Base-by-base conservation (phyloP, 2,329 filamentous ascomycete genomes). In the Helotiales sp. region DNA sequence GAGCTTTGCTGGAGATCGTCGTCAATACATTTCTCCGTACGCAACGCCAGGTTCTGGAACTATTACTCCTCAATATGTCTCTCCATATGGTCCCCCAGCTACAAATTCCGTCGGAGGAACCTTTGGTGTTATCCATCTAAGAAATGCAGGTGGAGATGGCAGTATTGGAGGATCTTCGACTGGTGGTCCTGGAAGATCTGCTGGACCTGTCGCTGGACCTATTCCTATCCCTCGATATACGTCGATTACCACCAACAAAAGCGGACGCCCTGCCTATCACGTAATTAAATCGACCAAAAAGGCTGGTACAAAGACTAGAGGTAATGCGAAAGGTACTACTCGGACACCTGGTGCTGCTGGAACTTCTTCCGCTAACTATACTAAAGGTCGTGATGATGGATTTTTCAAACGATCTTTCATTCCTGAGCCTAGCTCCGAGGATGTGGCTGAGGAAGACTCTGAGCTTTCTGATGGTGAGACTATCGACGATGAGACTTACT, bases 21-120 rank as follows among this genome's bases (percentile, higher is more conserved):
- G n/a, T n/a, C n/a, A n/a, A n/a, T 57, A 57, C 32, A 13, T 37
- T 3, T 57, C 52, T 57, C 52, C 52, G 13, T 57, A 57, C 52
- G 52, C 52, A 24, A n/a, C 17, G 4, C 4, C 20, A 2, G 40
- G 15, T 20, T 43, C 40, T 17, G 40, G 40, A n/a, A n/a, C n/a
- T n/a, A n/a, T n/a, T n/a, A n/a, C n/a, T n/a, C n/a, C n/a, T 4
- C 40, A 17, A 20, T 43, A 43, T 7, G 40, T 43, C 40, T 43
- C 40, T 43, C 40, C 40, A 4, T 43, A 43, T 17, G 40, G 40
- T 2, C 15, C 15, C 1, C 40, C 40, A 2, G 6, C 40, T 20
- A 17, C 15, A n/a, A 7, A 17, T 8, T 4, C 4, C 8, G 8
- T 4, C 6, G 40, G 15, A 43, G 40, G 40, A n/a, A 43, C 15